Base-by-base conservation (phyloP, 805 yeast species). In the Kregervanrija pseudodelftensis region DNA sequence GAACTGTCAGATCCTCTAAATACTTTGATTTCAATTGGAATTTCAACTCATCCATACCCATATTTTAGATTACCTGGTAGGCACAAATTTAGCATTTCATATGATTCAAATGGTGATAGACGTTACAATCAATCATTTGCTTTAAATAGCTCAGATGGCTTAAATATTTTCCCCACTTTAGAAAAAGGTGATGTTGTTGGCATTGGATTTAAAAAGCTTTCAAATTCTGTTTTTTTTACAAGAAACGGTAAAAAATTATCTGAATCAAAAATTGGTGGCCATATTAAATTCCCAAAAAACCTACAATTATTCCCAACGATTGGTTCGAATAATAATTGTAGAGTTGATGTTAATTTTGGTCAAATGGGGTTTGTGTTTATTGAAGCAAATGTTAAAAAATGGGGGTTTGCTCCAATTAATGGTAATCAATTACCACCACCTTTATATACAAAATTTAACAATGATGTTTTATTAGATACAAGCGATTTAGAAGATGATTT, bases 371-470 rank as follows among this genome's bases (percentile, higher is more conserved):
- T 77, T 65, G 96, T 90, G 2, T 88, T 76, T 58, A 86, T 90
- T 40, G 96, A 90, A 59, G 96, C 87, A 2, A 88, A 89, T 59
- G 95, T 90, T 34, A 89, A 89, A 60, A 88, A 85, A 60, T 89
- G 96, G 96, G 95, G 96, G 5, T 82, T 84, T 56, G 96, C 95
- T n/a, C 91, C 93, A 3, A 72, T 83, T 35, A 85, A 82, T 52
- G 99, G 98, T 1, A 76, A 74, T 40, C 83, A 89, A 47, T 83
- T 95, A 3, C 95, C 98, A 5, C 96, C 98, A 3, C 99, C 99
- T 1, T 82, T 93, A 9, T 91, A 91, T 64, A 85, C 86, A 40
- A 78, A 81, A 46, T 89, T 81, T 56, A 79, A 77, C 38, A 80
- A 80, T 39, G 96, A 90, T 59, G 79, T 89, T 4, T 63, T 91